Base-by-base conservation (phyloP, 2,329 filamentous ascomycete genomes). In the Saccharata proteae region DNA sequence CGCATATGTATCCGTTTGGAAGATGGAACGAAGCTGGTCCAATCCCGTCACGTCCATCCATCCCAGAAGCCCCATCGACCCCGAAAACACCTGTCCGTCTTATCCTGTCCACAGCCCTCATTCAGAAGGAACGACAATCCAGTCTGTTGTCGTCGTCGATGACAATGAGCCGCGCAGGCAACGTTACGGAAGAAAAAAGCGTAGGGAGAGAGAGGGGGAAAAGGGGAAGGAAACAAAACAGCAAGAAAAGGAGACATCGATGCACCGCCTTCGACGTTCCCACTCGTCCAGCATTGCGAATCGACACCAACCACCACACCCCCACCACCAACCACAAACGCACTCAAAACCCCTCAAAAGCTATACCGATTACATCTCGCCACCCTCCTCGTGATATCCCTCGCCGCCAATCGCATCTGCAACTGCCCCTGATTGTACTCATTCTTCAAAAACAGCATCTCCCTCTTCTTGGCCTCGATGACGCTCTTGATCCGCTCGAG, bases 381-480 rank as follows among this genome's bases (percentile, higher is more conserved):
- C 4, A 35, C 33, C 14, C 33, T 28, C 10, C 33, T 14, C 3
- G 33, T 35, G 24, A 35, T 35, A 16, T 35, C 33, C 15, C 33
- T 23, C 7, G 33, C 33, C 3, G 33, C 33, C 17, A 35, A 14
- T 2, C 33, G 33, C 33, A 35, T 35, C 24, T 35, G 33, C 33
- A 35, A 29, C 33, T 35, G 33, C 18, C 33, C 33, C 33, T 35
- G 28, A 21, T 35, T 35, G 24, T 35, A 35, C 33, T 35, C 33
- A 17, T 30, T 30, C 33, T 35, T 35, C 17, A 35, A 29, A 19
- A 26, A 22, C 14, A 35, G n/a, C 33, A 35, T 35, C 33, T 35
- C 33, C 23, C 33, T 28, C 33, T 35, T 35, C 33, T 35, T 35
- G 23, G 28, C 28, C 28, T 35, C 33, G 19, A 35, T 35, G 33